Percentiles rank a stretch among this genome's conserved stretches.
Evolutionary conservation across 345 rosid species (phyloP).

Genomic region (Tarenaya hassleriana): DNA sequence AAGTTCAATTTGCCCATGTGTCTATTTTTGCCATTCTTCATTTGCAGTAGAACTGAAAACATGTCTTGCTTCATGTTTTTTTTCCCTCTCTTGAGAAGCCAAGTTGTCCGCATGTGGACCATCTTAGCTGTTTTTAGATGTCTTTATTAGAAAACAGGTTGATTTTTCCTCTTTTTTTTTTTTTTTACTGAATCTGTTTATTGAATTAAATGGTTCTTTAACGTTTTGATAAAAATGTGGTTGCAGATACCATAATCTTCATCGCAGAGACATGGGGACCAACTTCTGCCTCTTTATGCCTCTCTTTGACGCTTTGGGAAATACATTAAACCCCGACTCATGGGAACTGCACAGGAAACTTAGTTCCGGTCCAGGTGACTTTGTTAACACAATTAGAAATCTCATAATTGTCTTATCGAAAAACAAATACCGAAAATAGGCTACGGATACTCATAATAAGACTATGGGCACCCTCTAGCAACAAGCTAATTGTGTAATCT

Average conservation of each 20-base stretch:
- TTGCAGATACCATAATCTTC: conserved; percentile 78
- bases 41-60: too few species aligned
- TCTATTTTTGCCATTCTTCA: not conserved
- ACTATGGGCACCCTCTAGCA: too few species aligned
- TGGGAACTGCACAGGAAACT: conserved; percentile 65
- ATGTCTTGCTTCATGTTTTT: too few species aligned
- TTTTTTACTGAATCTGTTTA: not conserved
- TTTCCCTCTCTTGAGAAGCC: conserved; percentile 13
- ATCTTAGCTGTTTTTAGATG: too few species aligned
- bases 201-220: conserved; percentile 3
- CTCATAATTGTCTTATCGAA: not conserved
- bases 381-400: too few species aligned
- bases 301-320: conserved; percentile 66
- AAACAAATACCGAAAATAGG: not conserved
- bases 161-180: too few species aligned
- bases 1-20: conserved; percentile 6
- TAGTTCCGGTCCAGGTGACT: conserved; percentile 45
- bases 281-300: conserved; percentile 99
- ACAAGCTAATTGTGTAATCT: too few species aligned
- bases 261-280: conserved; percentile 66
- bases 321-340: conserved; percentile 60
- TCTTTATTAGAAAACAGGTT: too few species aligned
- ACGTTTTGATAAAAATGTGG: conserved; percentile 17
- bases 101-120: too few species aligned
- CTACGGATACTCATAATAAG: too few species aligned